Percentiles rank a stretch among this genome's conserved stretches.
Conservation (phyloP, 1,284 basidiomycete species). For the Irpex sp. region DNA sequence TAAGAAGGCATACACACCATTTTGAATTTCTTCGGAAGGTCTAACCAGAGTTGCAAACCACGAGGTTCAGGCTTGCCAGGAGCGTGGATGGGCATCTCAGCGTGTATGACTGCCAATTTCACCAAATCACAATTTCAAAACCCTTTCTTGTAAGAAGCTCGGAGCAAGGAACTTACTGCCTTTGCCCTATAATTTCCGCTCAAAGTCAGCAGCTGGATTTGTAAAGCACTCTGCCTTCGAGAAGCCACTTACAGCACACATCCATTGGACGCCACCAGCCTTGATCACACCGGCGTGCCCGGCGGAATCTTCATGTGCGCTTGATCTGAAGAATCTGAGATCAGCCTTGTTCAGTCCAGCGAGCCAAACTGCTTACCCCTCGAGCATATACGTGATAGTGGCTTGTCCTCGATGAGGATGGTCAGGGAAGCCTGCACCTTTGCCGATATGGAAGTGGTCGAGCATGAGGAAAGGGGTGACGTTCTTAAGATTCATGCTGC, state of each 20-base stretch:
- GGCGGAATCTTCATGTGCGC: conserved; percentile 88
- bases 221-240: neutral
- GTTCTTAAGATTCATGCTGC: conserved; percentile 71
- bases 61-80: conserved; percentile 63
- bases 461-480: conserved; percentile 91
- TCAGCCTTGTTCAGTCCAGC: neutral
- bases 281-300: conserved; percentile 84
- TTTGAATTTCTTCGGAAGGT: conserved; percentile 86
- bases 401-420: conserved; percentile 91
- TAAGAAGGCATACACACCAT: conserved; percentile 40
- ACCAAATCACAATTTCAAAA: neutral
- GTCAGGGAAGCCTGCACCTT: conserved; percentile 73
- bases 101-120: conserved; percentile 59
- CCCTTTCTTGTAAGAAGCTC: neutral
- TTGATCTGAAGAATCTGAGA: conserved; percentile 35
- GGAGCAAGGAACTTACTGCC: conserved; percentile 32
- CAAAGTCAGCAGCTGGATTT: neutral
- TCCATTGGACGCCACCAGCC: conserved; percentile 91
- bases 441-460: conserved; percentile 68
- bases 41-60: conserved; percentile 93
- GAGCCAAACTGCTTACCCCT: conserved; percentile 49
- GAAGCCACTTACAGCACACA: conserved; percentile 72
- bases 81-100: conserved; percentile 86
- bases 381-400: conserved; percentile 86
- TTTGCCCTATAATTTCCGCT: conserved; percentile 26